Conservation (phyloP, 768 basidiomycete species). For the Paxillus involutus region DNA sequence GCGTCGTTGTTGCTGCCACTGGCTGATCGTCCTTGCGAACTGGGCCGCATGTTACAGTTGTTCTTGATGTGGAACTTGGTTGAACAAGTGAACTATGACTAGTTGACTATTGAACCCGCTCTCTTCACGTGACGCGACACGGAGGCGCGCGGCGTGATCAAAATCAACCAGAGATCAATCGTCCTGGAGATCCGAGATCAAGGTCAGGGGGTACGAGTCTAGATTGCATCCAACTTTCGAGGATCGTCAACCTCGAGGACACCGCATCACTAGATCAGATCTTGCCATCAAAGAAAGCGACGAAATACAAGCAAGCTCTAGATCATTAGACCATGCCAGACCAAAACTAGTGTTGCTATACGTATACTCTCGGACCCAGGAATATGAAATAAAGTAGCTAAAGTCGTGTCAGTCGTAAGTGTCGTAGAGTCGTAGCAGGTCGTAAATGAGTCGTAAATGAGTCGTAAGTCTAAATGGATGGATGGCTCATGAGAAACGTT, state of each 20-base stretch:
- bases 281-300: background rate
- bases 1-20: slow-evolving; percentile 1
- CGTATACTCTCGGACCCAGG: slow-evolving; percentile 8
- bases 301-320: background rate
- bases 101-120: background rate
- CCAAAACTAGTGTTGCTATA: slow-evolving; percentile 4
- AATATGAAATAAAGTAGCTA: slow-evolving; percentile 3
- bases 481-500: background rate
- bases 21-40: background rate
- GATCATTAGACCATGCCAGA: background rate
- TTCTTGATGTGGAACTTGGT: background rate
- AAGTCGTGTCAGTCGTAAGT: background rate
- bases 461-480: background rate
- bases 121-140: background rate
- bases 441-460: background rate
- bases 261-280: too few relatives aligned
- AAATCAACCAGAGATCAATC: too few relatives aligned
- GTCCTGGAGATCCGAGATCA: background rate
- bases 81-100: background rate
- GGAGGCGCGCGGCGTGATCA: background rate
- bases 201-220: too few relatives aligned
- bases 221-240: too few relatives aligned
- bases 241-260: too few relatives aligned
- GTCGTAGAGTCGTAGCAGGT: background rate
- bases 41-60: background rate